Evolutionary conservation across 257 asterid genomes (phyloP), one percentile per base, ranked within the genome.

Genomic region (Petrea volubilis): DNA sequence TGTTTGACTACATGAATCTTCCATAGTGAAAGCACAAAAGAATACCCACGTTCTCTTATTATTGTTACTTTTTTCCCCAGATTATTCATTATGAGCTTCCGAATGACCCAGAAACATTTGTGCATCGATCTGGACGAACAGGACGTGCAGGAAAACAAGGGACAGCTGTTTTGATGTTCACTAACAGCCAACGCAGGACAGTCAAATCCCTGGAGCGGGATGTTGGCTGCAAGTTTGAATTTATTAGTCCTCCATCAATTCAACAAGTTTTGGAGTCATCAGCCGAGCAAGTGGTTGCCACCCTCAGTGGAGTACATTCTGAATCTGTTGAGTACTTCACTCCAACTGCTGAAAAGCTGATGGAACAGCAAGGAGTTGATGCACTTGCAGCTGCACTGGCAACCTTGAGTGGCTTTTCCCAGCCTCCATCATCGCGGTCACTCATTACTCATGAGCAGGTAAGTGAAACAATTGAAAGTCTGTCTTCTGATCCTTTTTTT

Each of bases 61-160:
- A n/a, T n/a, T n/a, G n/a, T n/a, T n/a, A n/a, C n/a, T n/a, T 55
- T 56, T 29, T 57, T 44, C 51, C 41, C 60, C 80, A 94, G 99
- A 31, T 95, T 66, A 92, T 95, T 77, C 99, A 95, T 79, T 92
- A 95, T 47, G 99, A 95, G 78, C 92, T 91, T 68, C 98, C 99
- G 44, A 95, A 92, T 55, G 99, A 92, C 71, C 95, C 98, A 1
- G 98, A 95, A 77, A 88, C 98, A 40, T 95, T 95, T 70, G 99
- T 95, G 83, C 99, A 95, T 67, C 96, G 98, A 25, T 95, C 99
- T 67, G 98, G 99, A 40, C 90, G 97, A 61, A 95, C 99, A 12
- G 99, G 99, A 18, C 97, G 99, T 77, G 96, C 97, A 7, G 97
- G 93, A 72, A 91, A 91, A 52, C 74, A 73, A 74, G 97, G 96